Evolutionary conservation across 73 alveolate species (phyloP), one percentile per base, ranked within the genome.

Genomic region (Paramecium sexaurelia): DNA sequence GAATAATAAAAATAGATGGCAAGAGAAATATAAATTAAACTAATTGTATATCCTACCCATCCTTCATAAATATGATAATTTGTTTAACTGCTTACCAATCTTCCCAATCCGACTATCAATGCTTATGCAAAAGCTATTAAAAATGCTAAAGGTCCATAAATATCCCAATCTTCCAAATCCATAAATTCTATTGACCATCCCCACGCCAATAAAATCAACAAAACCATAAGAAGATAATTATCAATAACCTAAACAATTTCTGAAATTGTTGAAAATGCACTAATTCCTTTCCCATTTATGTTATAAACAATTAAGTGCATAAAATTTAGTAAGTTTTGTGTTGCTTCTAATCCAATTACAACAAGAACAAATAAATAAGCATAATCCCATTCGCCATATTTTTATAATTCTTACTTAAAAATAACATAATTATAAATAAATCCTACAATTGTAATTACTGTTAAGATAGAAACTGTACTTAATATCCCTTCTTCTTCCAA

Each of bases 131-230:
- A 41, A 10, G 45, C 75, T 7, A 78, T 78, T 15, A 78, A 41
- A 41, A 45, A 78, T 10, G 94, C 94, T 22, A 88, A 40, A 7
- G 94, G 94, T 29, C 37, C 61, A 43, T 88, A 88, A 11, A 88
- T 27, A 88, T 88, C 94, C 75, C 55, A 88, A 57, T 88, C 87
- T 88, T 88, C 94, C 29, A 88, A 55, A 41, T 67, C 91, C 19
- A 82, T 17, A 41, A 68, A 88, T 32, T 88, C 87, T 55, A 88
- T 69, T 17, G 91, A 55, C 94, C 94, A 88, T 15, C 94, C 94
- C 94, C 94, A 88, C 32, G 94, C 85, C 3, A 88, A 68, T 13
- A 88, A 43, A 7, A 88, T 88, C 22, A 88, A 69, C 17, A 88
- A 29, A 36, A 40, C 27, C 45, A 57, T 82, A 17, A 88, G 37